phyloP scores from a whole-genome alignment of 768 basidiomycete genomes.

The Leucosporidium yakuticum region DNA sequence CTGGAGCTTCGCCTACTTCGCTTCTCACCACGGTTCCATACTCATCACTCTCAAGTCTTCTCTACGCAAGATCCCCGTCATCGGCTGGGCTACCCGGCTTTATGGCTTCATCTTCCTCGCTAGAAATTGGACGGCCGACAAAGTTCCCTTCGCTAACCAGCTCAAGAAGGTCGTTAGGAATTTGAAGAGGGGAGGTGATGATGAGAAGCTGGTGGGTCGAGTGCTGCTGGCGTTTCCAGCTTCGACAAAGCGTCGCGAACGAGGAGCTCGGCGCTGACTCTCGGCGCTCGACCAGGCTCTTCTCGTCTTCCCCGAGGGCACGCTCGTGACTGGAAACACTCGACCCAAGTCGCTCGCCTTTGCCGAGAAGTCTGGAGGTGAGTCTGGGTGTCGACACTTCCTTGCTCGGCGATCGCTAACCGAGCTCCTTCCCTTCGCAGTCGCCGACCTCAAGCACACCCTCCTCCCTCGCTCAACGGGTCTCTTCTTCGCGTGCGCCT shows the following conservation, averaged over 20 bases:
- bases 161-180: slow-evolving; percentile 52
- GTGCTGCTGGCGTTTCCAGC: no score
- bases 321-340: slow-evolving; percentile 80
- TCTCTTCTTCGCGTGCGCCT: slow-evolving; percentile 58
- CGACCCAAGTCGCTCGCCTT: slow-evolving; percentile 75
- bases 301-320: slow-evolving; percentile 91
- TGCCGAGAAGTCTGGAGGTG: slow-evolving; percentile 77
- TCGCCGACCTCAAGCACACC: slow-evolving; percentile 65
- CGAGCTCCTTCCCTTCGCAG: slow-evolving; percentile 45
- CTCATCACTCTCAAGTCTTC: slow-evolving; percentile 88
- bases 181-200: slow-evolving; percentile 8
- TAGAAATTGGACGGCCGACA: slow-evolving; percentile 87
- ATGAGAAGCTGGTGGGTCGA: slow-evolving; percentile 49
- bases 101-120: slow-evolving; percentile 89
- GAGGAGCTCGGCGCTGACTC: no score
- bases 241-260: no score
- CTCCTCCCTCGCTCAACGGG: slow-evolving; percentile 90
- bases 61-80: slow-evolving; percentile 71
- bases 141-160: slow-evolving; percentile 58
- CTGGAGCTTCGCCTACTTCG: slow-evolving; percentile 58
- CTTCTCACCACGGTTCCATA: slow-evolving; percentile 61
- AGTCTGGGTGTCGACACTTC: slow-evolving; percentile 46
- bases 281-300: slow-evolving; percentile 48
- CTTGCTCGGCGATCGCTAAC: neutral
- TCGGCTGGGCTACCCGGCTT: slow-evolving; percentile 90